Evolutionary conservation across 371 early-diverging fungal species (phyloP), one percentile per base, ranked within the genome.

Genomic region (Zopfochytrium polystomum): DNA sequence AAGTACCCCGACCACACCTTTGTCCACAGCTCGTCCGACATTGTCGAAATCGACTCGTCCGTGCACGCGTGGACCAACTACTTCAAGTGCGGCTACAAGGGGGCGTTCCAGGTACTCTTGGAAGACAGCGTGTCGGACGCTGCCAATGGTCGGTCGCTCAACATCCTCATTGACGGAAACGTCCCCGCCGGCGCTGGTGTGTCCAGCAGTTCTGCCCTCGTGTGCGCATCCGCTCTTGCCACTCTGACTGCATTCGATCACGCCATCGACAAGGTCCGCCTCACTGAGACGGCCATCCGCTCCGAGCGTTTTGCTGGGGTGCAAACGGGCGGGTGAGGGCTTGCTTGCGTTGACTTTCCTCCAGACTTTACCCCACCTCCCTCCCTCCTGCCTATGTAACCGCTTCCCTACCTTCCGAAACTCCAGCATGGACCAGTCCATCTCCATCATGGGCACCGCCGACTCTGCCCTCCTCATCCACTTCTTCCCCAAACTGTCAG

Each of bases 181-280:
- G 87, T 95, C 9, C 92, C 93, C 13, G 78, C 87, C 9, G 93
- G 93, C 20, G 84, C 89, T 20, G 95, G 95, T 45, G 80, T 95
- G 23, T 91, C 92, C 13, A 88, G 89, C 2, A 87, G 87, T 5
- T 87, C 93, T 3, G 91, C 95, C 0, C 86, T 93, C 62, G 90
- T 90, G 13, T 89, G 89, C 71, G 83, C 84, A 44, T 72, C 91
- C 4, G 87, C 86, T 18, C 65, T 92, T 23, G 89, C 92, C 0
- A 87, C 86, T 0, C 71, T 82, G 57, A 73, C 71, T 27, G 86
- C 87, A 22, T 76, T 84, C 44, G 70, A 78, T 38, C 49, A 68
- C 33, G 44, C 65, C 5, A 67, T 88, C 42, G 74, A 77, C 23
- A 85, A 88, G 55, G 80, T 81, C 49, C 85, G 84, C 33, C 68